Evolutionary conservation across 371 early-diverging fungal genomes (phyloP), one percentile per base, ranked within the genome.

Genomic region (Entomophthora muscae): DNA sequence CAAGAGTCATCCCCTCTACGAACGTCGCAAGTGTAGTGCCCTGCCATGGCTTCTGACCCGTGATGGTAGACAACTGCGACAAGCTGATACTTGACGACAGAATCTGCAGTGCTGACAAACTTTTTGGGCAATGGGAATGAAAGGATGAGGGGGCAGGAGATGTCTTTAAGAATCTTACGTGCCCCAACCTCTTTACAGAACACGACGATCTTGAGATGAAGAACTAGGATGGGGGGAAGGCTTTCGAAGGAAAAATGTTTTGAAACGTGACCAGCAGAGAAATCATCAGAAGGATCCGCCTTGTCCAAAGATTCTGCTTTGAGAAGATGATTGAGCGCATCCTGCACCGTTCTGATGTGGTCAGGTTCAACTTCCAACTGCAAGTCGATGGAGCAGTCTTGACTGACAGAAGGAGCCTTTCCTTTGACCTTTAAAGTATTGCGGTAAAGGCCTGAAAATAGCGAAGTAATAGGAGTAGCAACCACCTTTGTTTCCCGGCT

Each of bases 1-100:
- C 95, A 97, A 71, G 83, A 80, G 33, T 80, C 80, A 64, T 79
- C 77, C 27, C 80, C 75, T 65, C 87, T 76, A 63, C 71, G 69
- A 26, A 98, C 82, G 73, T 91, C 91, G 75, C 93, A 93, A 1
- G 97, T 98, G 73, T 98, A 98, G 70, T 98, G 98, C 3, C 98
- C 98, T 42, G 93, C 97, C 12, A 80, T 83, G 28, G 95, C 90
- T 28, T 78, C 77, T 62, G 75, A 71, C 17, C 98, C 97, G 70
- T 95, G 98, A 73, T 98, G 98, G 72, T 96, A 91, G 5, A 98
- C 90, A 53, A 93, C 94, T 72, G 74, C 67, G 24, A 66, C 53
- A n/a, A 63, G 27, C 30, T 63, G 30, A 31, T 63, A 68, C 33
- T 52, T 26, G 22, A 24, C 23, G 27, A 17, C 23, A 17, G 51